Base-by-base conservation (phyloP, 441 rosid genomes). In the Croton laevigatus region DNA sequence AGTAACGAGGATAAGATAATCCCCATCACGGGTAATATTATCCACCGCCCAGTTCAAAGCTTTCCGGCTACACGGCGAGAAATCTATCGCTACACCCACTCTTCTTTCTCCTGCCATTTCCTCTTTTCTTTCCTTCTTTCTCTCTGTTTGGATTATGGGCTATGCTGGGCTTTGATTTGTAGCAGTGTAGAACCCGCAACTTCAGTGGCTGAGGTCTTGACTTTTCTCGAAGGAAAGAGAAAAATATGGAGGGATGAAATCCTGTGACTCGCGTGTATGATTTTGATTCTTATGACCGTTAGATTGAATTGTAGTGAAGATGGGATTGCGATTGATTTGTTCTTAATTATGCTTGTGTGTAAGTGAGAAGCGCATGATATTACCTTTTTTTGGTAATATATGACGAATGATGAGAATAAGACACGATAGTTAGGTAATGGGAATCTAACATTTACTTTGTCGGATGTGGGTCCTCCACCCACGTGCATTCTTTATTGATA, bases 71-170 rank as follows among this genome's bases (percentile, higher is more conserved):
- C 94, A 88, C 8, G 74, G 67, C 19, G 98, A 95, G 89, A 95
- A 95, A 82, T 95, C 99, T 73, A 95, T 85, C 14, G 98, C 99
- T 32, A 95, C 93, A 17, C 98, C 99, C 9, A 95, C 81, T 76
- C 87, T 93, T 53, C 93, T 76, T 0, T 79, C 87, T 65, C 52
- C 82, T 73, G 81, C 95, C 95, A 86, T 92, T 38, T 66, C 8
- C 58, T 66, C 65, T 8, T 45, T 22, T 49, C n/a, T 45, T n/a
- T 38, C 23, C n/a, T 8, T 40, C 22, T 34, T 32, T 38, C 38
- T 46, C 32, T 63, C 9, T 48, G 20, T 36, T 40, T 44, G 9
- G 44, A 8, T 51, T 14, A 27, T 9, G 36, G 36, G 3, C 37
- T 49, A 2, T 13, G 63, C 19, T 52, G n/a, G n/a, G n/a, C n/a